These are phyloP conservation scores for Lactarius tabidus DNA, from an alignment of 768 basidiomycete genomes.

Conservation along the genomic window DNA sequence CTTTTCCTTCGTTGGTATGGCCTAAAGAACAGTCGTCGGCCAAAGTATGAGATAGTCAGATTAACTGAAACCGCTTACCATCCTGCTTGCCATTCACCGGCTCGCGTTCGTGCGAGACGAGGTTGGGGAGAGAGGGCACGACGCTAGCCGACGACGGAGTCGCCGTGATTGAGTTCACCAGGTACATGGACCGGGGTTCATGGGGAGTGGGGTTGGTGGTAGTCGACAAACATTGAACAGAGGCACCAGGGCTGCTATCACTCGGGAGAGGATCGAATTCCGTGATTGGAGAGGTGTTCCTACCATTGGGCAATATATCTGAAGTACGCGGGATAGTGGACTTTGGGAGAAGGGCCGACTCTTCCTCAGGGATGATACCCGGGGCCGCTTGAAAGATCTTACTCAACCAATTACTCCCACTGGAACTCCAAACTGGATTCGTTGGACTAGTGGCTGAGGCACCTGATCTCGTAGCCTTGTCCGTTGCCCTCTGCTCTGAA, in stretches of 20 bases:
- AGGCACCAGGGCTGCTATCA: not conserved
- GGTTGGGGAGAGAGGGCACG: not conserved
- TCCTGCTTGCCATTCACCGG: not conserved
- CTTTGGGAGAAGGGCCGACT: not conserved
- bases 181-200: not conserved
- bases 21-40: not conserved
- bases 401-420: not conserved
- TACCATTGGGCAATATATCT: not conserved
- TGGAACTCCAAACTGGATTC: constrained; percentile 1
- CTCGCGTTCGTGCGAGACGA: not conserved
- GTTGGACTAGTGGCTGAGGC: not conserved
- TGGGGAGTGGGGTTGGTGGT: not conserved
- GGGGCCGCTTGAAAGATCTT: not conserved
- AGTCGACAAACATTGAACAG: not conserved
- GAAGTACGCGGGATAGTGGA: not conserved
- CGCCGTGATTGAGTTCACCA: not conserved
- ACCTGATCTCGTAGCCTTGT: constrained; percentile 2
- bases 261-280: not conserved
- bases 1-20: not conserved
- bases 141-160: not conserved
- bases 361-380: not conserved
- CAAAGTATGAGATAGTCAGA: not conserved
- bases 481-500: not conserved
- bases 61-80: not conserved
- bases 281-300: not conserved